Base-by-base conservation (phyloP, 495 filamentous ascomycete genomes). In the Mycothermus thermophilus region DNA sequence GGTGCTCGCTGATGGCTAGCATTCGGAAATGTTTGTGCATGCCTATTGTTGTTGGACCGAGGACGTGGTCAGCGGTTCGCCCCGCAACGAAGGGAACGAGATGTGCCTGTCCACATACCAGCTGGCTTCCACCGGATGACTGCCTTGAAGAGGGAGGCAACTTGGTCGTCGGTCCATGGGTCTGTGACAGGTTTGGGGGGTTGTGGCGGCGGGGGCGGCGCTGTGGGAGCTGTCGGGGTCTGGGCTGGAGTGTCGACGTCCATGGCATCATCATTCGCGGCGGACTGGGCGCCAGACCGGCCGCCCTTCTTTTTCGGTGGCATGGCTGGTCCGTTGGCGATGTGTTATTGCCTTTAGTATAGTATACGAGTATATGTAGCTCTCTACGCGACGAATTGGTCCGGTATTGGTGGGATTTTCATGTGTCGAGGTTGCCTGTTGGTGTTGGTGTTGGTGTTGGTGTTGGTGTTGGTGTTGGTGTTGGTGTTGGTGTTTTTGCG, bases 11-110 rank as follows among this genome's bases (percentile, higher is more conserved):
- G 21, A 97, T 85, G 3, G 83, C 75, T 37, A 95, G 75, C 65
- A 96, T 88, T 15, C 84, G 83, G 54, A 97, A 96, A 59, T 96
- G 87, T 58, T 92, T 96, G 63, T 97, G 88, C 65, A 97, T 78
- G 32, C 88, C 88, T n/a, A n/a, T n/a, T n/a, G n/a, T n/a, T n/a
- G n/a, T n/a, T 94, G 38, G 8, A 13, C 10, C 22, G 11, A 8
- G 19, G 28, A 9, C 16, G 38, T 16, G 33, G 40, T 41, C 33
- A 42, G 44, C 27, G 31, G 41, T 31, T 30, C 28, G 11, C 8
- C n/a, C 19, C 33, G 14, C 27, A 13, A 7, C 16, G 2, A 12
- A 4, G 3, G 0, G 27, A 15, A 21, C 8, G 12, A 20, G 12
- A 24, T n/a, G n/a, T n/a, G n/a, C n/a, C n/a, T n/a, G n/a, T n/a